A percentile compares a stretch with the other conserved stretches of the same genome.
phyloP scores from a whole-genome alignment of 2,329 filamentous ascomycete species.

The Aspergillus sp. region DNA sequence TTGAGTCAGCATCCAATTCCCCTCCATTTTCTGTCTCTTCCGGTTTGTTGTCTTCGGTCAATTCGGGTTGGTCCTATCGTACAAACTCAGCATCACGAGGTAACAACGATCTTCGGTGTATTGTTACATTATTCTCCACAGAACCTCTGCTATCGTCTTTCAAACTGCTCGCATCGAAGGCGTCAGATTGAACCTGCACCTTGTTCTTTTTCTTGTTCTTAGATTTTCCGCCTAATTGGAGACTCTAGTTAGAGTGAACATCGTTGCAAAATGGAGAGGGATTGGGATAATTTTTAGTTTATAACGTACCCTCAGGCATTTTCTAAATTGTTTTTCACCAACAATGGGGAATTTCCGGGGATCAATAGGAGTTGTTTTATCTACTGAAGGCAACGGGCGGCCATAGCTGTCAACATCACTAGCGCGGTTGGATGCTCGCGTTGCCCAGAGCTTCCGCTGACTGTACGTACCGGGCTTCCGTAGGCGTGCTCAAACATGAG shows the following conservation, averaged over 20 bases:
- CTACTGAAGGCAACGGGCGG: slow-evolving; percentile 12
- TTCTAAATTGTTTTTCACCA: slow-evolving; percentile 12
- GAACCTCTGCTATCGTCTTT: slow-evolving; percentile 22
- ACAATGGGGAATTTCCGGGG: neutral
- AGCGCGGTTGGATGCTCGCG: slow-evolving; percentile 24
- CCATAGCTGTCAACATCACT: slow-evolving; percentile 38
- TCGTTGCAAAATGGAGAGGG: neutral
- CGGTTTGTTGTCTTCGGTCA: slow-evolving; percentile 14
- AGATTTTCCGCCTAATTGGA: slow-evolving; percentile 47
- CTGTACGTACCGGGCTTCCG: neutral
- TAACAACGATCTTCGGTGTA: neutral
- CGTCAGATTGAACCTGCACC: slow-evolving; percentile 45
- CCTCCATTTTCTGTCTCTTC: slow-evolving; percentile 42
- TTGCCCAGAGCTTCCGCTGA: slow-evolving; percentile 3
- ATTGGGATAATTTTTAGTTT: neutral
- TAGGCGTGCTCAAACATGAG: neutral
- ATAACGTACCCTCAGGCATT: slow-evolving; percentile 24
- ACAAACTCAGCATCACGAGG: slow-evolving; percentile 18
- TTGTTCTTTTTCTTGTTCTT: slow-evolving; percentile 62
- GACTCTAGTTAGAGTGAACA: slow-evolving; percentile 15
- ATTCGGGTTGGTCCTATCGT: slow-evolving; percentile 19
- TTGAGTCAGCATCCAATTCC: slow-evolving; percentile 34
- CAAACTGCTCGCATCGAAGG: neutral
- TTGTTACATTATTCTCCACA: slow-evolving; percentile 19
- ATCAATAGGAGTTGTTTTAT: neutral